These are phyloP conservation scores for Scedosporium aurantiacum DNA, from an alignment of 2,329 filamentous ascomycete genomes.

Conservation along the genomic window DNA sequence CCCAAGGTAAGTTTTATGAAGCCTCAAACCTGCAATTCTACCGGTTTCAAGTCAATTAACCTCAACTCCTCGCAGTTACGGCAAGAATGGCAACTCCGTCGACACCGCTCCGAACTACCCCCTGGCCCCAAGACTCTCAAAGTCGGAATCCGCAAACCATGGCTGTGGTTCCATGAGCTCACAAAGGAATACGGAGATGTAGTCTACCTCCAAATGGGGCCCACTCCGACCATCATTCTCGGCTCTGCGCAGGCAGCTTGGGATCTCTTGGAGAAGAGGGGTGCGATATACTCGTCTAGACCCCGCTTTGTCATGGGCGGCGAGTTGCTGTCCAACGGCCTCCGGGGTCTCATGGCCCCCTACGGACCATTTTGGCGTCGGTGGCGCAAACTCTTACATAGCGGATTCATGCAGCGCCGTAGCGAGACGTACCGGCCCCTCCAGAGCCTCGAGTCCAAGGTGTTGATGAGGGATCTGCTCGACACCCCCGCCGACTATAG, in stretches of 20 bases:
- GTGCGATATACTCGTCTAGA: constrained; percentile 30
- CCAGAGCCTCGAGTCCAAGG: constrained; percentile 28
- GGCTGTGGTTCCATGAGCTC: constrained; percentile 30
- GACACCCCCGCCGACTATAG: constrained; percentile 20
- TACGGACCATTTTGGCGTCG: constrained; percentile 30
- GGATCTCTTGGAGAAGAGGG: constrained; percentile 31
- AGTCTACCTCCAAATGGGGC: constrained; percentile 29
- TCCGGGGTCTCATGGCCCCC: constrained; percentile 31
- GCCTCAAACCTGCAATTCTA: background rate
- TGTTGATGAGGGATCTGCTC: constrained; percentile 27
- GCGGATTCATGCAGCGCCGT: constrained; percentile 30
- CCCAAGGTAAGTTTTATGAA: constrained; percentile 14
- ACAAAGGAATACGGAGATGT: constrained; percentile 27
- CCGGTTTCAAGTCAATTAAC: background rate
- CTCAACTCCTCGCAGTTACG: constrained; percentile 15
- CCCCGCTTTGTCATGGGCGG: constrained; percentile 35
- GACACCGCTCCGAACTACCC: constrained; percentile 25
- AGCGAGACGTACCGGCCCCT: constrained; percentile 30
- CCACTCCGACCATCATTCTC: constrained; percentile 29
- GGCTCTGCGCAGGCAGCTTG: constrained; percentile 30
- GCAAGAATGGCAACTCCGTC: constrained; percentile 27
- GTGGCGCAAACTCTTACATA: constrained; percentile 30
- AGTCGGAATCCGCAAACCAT: constrained; percentile 27
- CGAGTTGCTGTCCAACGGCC: constrained; percentile 27
- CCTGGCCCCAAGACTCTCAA: constrained; percentile 25